Base-by-base conservation (phyloP, 2,329 filamentous ascomycete species). In the Phialophora expanda region DNA sequence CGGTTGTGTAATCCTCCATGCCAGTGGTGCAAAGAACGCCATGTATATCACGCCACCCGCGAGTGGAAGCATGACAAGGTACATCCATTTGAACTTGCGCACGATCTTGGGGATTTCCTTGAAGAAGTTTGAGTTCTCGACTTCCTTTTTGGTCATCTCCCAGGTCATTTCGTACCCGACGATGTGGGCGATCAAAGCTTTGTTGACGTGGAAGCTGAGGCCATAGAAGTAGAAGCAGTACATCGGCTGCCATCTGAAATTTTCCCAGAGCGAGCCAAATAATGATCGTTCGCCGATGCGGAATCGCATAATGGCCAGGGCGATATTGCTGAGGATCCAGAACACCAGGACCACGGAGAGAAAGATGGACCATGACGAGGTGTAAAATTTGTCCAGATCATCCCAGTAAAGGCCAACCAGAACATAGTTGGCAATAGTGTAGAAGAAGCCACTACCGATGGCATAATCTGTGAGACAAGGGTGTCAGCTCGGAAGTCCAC, bases 81-180 rank as follows among this genome's bases (percentile, higher is more conserved):
- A 91, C 90, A 77, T 90, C 87, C 55, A 91, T 80, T 89, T 92
- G 83, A 93, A 94, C 77, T 86, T 88, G 78, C 88, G 89, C 59
- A 93, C 76, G 44, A 95, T 90, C 75, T 90, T 90, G 38, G 89
- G 89, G 24, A 93, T 86, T 75, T 94, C 91, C 67, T 91, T 90
- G 79, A 93, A 93, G 79, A 95, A 95, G 78, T 92, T 90, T 32
- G 89, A 89, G 74, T 89, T 88, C 56, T 58, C 56, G 57, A 87
- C 86, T 80, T 96, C 92, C 79, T 96, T 96, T 44, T 88, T 86
- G 0, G 92, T 96, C 1, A 91, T 87, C 57, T 91, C 91, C 91
- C 92, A 95, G 3, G 86, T 87, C 89, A 95, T 94, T 78, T 94
- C 85, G 75, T 93, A 87, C 79, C 91, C 87, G 75, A 95, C 90